These are phyloP conservation scores for Colletotrichum scovillei DNA, from an alignment of 2,329 filamentous ascomycete genomes.

Conservation along the genomic window DNA sequence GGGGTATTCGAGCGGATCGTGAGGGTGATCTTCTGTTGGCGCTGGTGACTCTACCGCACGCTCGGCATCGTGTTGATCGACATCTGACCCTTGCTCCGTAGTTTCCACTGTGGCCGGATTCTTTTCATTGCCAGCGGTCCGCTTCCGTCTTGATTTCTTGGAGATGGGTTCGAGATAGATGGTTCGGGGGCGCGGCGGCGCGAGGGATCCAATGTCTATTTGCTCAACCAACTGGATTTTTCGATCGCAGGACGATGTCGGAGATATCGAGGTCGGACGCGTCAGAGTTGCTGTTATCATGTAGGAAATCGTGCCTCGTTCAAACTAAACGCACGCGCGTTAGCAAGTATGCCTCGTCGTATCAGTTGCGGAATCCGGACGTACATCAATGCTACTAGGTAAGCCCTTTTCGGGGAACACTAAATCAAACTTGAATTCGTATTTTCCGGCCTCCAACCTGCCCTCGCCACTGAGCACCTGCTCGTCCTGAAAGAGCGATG, in stretches of 20 bases:
- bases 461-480: constrained; percentile 83
- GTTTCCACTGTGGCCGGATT: constrained; percentile 57
- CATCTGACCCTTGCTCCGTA: constrained; percentile 48
- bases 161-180: constrained; percentile 91
- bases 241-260: constrained; percentile 82
- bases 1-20: constrained; percentile 48
- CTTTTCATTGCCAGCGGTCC: constrained; percentile 58
- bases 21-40: constrained; percentile 52
- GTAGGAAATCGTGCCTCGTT: constrained; percentile 92
- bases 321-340: constrained; percentile 72
- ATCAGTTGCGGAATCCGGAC: constrained; percentile 48
- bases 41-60: constrained; percentile 52
- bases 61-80: constrained; percentile 38
- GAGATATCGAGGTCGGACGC: constrained; percentile 85
- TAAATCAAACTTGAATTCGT: constrained; percentile 83
- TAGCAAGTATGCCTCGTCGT: constrained; percentile 10
- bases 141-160: constrained; percentile 74
- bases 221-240: constrained; percentile 84
- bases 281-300: constrained; percentile 91
- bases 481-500: constrained; percentile 86
- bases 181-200: constrained; percentile 79
- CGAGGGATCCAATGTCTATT: constrained; percentile 84
- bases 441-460: constrained; percentile 77
- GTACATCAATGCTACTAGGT: constrained; percentile 94
- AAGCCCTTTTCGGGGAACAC: constrained; percentile 76